Percentiles rank a stretch among this genome's conserved stretches.
Conservation (phyloP, 2,329 filamentous ascomycete genomes). For the Calonectria multiphialidica region DNA sequence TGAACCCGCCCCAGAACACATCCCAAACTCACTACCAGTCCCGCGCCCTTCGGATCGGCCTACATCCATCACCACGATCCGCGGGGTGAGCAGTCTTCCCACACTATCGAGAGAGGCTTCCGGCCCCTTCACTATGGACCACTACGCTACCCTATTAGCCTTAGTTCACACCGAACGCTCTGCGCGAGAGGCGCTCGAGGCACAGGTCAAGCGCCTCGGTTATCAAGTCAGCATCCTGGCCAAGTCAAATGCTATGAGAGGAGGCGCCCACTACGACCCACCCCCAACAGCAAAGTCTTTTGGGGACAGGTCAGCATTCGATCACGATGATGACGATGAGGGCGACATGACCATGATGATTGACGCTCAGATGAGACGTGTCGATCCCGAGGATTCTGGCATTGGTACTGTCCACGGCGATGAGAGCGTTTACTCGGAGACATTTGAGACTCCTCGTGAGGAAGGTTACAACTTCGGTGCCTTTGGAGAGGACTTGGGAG, state of each 20-base stretch:
- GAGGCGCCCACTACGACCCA: conserved; percentile 41
- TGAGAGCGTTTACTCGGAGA: conserved; percentile 59
- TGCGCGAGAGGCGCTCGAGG: conserved; percentile 67
- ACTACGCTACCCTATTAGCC: conserved; percentile 62
- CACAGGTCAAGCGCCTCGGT: conserved; percentile 65
- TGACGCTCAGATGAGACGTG: conserved; percentile 31
- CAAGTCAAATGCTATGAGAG: conserved; percentile 46
- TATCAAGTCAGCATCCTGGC: conserved; percentile 62
- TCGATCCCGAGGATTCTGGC: conserved; percentile 51
- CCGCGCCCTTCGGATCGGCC: conserved; percentile 46
- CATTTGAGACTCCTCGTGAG: conserved; percentile 65
- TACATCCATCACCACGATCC: conserved; percentile 60
- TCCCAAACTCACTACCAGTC: conserved; percentile 17
- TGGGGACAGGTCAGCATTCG: conserved; percentile 55
- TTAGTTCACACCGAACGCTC: conserved; percentile 69
- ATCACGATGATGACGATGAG: conserved; percentile 55
- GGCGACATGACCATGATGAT: conserved; percentile 31
- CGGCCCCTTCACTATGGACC: conserved; percentile 55
- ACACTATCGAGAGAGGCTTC: conserved; percentile 49
- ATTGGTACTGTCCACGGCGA: conserved; percentile 52
- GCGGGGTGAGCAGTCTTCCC: conserved; percentile 60
- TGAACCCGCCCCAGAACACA: conserved; percentile 6
- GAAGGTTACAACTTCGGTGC: conserved; percentile 55
- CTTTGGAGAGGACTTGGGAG: conserved; percentile 58
- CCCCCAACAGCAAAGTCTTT: conserved; percentile 52